These are phyloP conservation scores for Naganishia sp. DNA, from an alignment of 1,284 basidiomycete genomes.

Conservation along the genomic window DNA sequence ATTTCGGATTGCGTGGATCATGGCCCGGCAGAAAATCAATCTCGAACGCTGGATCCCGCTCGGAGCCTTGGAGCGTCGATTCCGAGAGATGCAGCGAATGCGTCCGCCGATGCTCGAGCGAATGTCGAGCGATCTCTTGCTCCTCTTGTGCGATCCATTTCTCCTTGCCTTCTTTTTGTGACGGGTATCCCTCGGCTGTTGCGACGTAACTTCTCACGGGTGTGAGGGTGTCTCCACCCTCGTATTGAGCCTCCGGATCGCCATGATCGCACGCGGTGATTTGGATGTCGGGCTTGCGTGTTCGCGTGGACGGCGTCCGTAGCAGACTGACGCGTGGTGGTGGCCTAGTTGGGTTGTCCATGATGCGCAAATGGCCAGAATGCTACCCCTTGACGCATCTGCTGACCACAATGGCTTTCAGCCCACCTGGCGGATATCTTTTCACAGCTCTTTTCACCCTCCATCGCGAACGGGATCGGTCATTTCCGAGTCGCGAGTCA, in stretches of 20 bases:
- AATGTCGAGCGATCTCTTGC: neutral
- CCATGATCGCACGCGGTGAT: conserved; percentile 12
- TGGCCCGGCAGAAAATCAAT: conserved; percentile 6
- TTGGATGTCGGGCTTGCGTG: conserved; percentile 17
- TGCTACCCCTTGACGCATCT: neutral
- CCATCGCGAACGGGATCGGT: no score
- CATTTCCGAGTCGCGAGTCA: no score
- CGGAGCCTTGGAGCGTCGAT: neutral
- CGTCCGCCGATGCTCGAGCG: conserved; percentile 6
- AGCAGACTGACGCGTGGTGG: neutral
- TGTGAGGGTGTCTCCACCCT: conserved; percentile 11
- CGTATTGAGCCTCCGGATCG: conserved; percentile 8
- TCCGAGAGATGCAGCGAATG: conserved; percentile 21
- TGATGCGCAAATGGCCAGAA: neutral
- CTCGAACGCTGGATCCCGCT: conserved; percentile 25
- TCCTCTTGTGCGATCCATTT: conserved; percentile 23
- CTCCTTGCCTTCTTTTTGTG: conserved; percentile 19
- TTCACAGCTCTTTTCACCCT: no score
- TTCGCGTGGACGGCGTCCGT: conserved; percentile 1
- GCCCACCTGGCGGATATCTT: neutral
- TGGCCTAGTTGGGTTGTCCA: neutral
- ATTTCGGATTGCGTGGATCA: conserved; percentile 18
- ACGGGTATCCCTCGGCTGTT: conserved; percentile 23
- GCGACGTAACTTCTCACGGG: conserved; percentile 24
- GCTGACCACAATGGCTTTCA: neutral